Evolutionary conservation across 345 rosid genomes (phyloP).

Genomic region (Raphanus sativus): DNA sequence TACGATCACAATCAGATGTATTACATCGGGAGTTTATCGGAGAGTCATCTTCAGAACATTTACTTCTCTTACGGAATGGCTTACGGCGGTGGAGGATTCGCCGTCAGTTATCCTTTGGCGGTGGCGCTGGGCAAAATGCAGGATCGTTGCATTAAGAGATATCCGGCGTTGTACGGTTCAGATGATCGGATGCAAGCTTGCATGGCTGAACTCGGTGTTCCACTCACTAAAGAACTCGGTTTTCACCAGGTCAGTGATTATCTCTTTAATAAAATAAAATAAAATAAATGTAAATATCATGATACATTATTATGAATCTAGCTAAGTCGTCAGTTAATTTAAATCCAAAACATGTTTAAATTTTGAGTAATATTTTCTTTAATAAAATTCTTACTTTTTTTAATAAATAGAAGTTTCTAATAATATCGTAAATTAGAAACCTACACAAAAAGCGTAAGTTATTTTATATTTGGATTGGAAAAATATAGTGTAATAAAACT

Average conservation of each 20-base stretch:
- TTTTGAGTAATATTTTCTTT: too few relatives aligned
- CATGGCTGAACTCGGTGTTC: slow-evolving; percentile 99
- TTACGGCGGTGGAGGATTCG: slow-evolving; percentile 98
- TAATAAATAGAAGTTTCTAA: not conserved
- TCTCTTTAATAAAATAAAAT: too few relatives aligned
- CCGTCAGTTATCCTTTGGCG: slow-evolving; percentile 87
- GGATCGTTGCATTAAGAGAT: slow-evolving; percentile 79
- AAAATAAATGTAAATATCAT: too few relatives aligned
- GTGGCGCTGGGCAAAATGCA: slow-evolving; percentile 84
- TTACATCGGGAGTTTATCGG: slow-evolving; percentile 95
- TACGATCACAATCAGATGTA: slow-evolving; percentile 85
- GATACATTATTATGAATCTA: slow-evolving; percentile 13
- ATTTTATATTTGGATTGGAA: not conserved
- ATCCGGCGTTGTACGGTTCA: slow-evolving; percentile 96
- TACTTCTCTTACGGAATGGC: slow-evolving; percentile 97
- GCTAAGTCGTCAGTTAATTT: not conserved
- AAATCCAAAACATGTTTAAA: not conserved
- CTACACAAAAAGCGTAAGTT: not conserved
- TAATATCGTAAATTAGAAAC: not conserved
- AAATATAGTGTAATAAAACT: too few relatives aligned
- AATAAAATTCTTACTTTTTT: too few relatives aligned
- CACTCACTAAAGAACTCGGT: slow-evolving; percentile 95
- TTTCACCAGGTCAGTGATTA: slow-evolving; percentile 66
- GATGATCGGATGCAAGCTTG: slow-evolving; percentile 99
- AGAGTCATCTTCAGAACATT: slow-evolving; percentile 91